Evolutionary conservation across 2,329 filamentous ascomycete genomes (phyloP).

Genomic region (Xylaria sp.): DNA sequence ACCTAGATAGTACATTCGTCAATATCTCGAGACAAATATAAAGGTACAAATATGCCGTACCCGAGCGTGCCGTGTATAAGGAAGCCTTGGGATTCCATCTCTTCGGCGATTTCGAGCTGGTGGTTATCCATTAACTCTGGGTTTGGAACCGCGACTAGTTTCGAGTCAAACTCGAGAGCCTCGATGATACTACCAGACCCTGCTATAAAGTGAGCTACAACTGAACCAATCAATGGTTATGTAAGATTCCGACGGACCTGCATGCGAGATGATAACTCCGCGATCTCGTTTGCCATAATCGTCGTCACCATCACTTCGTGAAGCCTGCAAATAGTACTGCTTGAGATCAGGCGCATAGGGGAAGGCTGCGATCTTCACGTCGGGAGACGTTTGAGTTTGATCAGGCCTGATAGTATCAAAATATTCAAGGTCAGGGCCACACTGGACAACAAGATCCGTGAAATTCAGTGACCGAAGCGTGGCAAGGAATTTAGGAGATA

Average conservation of each 20-base stretch:
- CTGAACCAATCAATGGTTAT: not conserved
- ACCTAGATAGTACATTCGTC: conserved; percentile 35
- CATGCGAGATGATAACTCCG: conserved; percentile 88
- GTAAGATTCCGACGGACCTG: conserved; percentile 66
- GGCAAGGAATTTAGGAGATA: conserved; percentile 70
- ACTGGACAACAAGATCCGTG: conserved; percentile 80
- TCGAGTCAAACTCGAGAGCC: conserved; percentile 76
- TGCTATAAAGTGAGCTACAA: conserved; percentile 51
- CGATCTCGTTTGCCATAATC: conserved; percentile 53
- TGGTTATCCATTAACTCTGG: conserved; percentile 85
- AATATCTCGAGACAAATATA: conserved; percentile 16
- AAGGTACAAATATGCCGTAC: conserved; percentile 54
- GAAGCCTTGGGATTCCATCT: conserved; percentile 79
- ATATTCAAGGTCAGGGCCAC: conserved; percentile 73
- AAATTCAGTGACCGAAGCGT: conserved; percentile 70
- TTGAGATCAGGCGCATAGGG: conserved; percentile 72
- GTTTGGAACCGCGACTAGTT: conserved; percentile 92
- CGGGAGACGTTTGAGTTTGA: conserved; percentile 46
- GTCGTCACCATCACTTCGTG: conserved; percentile 57
- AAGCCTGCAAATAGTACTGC: conserved; percentile 67
- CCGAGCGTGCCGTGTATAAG: conserved; percentile 75
- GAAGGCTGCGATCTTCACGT: conserved; percentile 69
- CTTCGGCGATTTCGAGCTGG: conserved; percentile 84
- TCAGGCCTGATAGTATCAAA: conserved; percentile 55
- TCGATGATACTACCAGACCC: conserved; percentile 91